phyloP scores from a whole-genome alignment of 495 filamentous ascomycete genomes.

The Aspergillus avenaceus region DNA sequence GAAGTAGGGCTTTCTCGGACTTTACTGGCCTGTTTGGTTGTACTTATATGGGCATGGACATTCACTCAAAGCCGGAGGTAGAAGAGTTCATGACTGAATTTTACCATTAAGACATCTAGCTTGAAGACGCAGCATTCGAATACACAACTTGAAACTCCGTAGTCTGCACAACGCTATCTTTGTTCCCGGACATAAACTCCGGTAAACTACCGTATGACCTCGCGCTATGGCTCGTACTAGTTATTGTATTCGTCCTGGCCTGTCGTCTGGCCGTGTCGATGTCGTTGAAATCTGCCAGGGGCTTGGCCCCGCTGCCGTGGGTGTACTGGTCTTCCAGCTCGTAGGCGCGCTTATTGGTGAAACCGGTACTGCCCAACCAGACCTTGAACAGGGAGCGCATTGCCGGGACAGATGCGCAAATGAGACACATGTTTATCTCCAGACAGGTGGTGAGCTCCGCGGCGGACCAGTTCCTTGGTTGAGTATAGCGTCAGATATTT shows the following conservation, averaged over 20 bases:
- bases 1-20: background rate
- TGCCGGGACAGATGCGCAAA: background rate
- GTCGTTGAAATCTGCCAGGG: background rate
- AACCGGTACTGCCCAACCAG: background rate
- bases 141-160: background rate
- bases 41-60: no score
- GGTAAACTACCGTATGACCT: background rate
- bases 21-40: no score
- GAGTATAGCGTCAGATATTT: no score
- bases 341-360: background rate
- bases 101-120: background rate
- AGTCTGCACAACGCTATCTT: background rate
- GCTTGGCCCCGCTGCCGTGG: background rate
- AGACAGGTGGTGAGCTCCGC: background rate
- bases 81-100: no score
- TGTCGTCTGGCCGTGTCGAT: background rate
- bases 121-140: background rate
- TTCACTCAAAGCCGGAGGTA: no score
- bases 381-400: background rate
- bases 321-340: background rate
- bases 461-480: background rate
- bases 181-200: background rate
- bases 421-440: background rate
- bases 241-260: background rate
- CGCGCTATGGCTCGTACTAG: background rate